Base-by-base conservation (phyloP, 805 yeast species). In the Geotrichum ghanense region DNA sequence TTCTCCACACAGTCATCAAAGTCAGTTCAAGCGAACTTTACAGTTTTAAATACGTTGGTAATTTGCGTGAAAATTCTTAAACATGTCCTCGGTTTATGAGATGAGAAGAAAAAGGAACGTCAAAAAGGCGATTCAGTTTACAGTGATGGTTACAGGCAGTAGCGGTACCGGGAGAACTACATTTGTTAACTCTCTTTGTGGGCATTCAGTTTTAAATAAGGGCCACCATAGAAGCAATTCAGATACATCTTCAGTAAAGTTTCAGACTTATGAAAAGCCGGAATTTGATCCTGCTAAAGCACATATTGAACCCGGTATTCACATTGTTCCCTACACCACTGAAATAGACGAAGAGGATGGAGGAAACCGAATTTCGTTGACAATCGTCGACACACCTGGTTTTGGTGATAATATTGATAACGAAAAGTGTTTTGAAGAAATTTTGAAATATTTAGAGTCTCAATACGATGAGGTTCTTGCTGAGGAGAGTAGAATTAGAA, bases 361-460 rank as follows among this genome's bases (percentile, higher is more conserved):
- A 25, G 68, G 73, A 3, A 59, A 73, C 2, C 68, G 75, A 7
- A 65, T 74, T 22, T 24, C 69, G 35, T 66, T 85, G 52, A 76
- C 77, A 51, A 69, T 82, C 43, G 74, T 82, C 43, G 81, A 81
- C 57, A 73, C 90, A 3, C 83, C 86, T 19, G 92, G 90, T 1
- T 78, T 82, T 57, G 92, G 90, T 40, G 89, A 82, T 56, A 79
- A 76, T 58, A 70, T 83, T 53, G 79, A 84, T 64, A 82, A 81
- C 62, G 73, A 72, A 44, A 52, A 64, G 26, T 72, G 78, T 26
- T 68, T 72, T 42, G 54, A 55, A 1, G 67, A 74, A 51, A 72
- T 85, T 46, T 74, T 74, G 50, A 71, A 72, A 31, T 82, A 76
- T 64, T 68, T 84, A 50, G 84, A 81, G 60, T 73, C 68, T 49